Percentiles rank a stretch among this genome's conserved stretches.
These are phyloP conservation scores for Zymoseptoria crescenta DNA, from an alignment of 2,329 filamentous ascomycete genomes.

Conservation along the genomic window DNA sequence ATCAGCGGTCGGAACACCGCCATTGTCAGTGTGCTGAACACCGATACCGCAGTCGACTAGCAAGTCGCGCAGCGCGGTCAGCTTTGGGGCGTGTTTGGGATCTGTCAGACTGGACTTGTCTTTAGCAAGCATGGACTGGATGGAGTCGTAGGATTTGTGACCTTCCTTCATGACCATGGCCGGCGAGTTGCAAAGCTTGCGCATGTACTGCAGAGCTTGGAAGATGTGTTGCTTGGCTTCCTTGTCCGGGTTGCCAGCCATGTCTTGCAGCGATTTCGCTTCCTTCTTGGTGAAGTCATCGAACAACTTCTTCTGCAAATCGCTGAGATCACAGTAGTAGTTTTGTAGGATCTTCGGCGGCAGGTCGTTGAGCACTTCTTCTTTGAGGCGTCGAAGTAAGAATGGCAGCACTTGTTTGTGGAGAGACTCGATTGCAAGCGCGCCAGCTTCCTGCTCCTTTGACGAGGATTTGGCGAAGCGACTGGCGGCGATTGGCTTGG, in stretches of 20 bases:
- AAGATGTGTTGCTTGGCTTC: conserved; percentile 98
- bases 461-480: conserved; percentile 95
- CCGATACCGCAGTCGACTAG: conserved; percentile 99
- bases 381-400: conserved; percentile 88
- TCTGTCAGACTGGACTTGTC: conserved; percentile 79
- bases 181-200: conserved; percentile 96
- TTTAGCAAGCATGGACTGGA: conserved; percentile 69
- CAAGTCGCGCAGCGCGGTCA: conserved; percentile 80
- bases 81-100: conserved; percentile 80
- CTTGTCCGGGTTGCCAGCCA: conserved; percentile 78
- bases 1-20: conserved; percentile 48
- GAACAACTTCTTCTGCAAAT: conserved; percentile 88
- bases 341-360: conserved; percentile 98
- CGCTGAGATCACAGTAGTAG: conserved; percentile 96
- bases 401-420: conserved; percentile 98
- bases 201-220: conserved; percentile 98
- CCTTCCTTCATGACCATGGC: conserved; percentile 92
- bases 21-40: conserved; percentile 45
- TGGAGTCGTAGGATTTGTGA: conserved; percentile 82
- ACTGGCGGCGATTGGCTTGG: conserved; percentile 88
- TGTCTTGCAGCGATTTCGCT: conserved; percentile 75
- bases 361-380: conserved; percentile 91
- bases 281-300: conserved; percentile 95
- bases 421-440: conserved; percentile 91
- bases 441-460: conserved; percentile 95